Evolutionary conservation across 768 basidiomycete species (phyloP).

Genomic region (Suillus placidus): DNA sequence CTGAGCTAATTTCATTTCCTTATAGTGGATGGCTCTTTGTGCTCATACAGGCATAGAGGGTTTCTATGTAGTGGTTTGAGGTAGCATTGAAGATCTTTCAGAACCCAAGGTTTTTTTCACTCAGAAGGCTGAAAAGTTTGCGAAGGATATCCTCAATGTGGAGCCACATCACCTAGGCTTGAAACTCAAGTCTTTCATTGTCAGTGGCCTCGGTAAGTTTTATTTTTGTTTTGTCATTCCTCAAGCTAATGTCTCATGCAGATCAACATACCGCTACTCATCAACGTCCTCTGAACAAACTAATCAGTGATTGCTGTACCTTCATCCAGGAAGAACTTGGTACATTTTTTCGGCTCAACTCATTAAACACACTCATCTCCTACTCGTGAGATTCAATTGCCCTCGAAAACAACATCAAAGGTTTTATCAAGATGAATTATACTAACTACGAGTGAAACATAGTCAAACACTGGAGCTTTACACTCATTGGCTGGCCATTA

Average conservation of each 20-base stretch:
- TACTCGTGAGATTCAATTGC: neutral
- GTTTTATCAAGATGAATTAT: neutral
- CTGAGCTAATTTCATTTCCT: neutral
- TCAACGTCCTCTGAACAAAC: neutral
- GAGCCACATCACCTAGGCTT: neutral
- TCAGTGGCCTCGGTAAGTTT: neutral
- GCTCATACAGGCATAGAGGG: neutral
- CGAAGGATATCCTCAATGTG: neutral
- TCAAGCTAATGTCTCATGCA: neutral
- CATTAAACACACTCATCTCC: neutral
- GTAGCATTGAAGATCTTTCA: conserved; percentile 1
- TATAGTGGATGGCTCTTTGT: conserved; percentile 7
- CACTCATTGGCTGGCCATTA: neutral
- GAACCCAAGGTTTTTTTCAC: conserved; percentile 8
- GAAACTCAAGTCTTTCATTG: conserved; percentile 1
- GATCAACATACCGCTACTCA: neutral
- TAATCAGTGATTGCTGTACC: neutral
- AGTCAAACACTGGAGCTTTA: neutral
- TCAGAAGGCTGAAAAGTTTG: conserved; percentile 1
- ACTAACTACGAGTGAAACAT: neutral
- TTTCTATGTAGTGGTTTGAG: neutral
- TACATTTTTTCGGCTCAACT: neutral
- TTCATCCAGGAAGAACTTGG: neutral
- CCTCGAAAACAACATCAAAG: neutral
- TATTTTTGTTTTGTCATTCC: neutral